Evolutionary conservation across 768 basidiomycete genomes (phyloP).

Genomic region (Brasilioporus rufonigricans): DNA sequence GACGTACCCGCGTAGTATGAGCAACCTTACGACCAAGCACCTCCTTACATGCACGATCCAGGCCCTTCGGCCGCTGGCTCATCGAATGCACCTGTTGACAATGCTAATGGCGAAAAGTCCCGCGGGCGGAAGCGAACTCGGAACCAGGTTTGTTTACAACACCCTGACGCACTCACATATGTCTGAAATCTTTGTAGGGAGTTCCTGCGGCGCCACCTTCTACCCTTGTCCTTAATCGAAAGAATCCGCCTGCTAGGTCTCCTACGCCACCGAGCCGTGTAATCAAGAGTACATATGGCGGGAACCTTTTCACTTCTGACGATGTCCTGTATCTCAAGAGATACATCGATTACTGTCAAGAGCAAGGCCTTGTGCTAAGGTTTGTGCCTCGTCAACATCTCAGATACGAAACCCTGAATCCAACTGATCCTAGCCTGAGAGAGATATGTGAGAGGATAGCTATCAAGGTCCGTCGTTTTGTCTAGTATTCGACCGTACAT

Average conservation of each 20-base stretch:
- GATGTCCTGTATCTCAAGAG: slow-evolving; percentile 81
- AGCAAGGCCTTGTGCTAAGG: slow-evolving; percentile 82
- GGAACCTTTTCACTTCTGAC: slow-evolving; percentile 82
- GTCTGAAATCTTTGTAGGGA: slow-evolving; percentile 36
- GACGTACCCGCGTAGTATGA: slow-evolving; percentile 44
- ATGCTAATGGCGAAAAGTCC: slow-evolving; percentile 39
- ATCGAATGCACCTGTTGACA: slow-evolving; percentile 30
- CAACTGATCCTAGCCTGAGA: slow-evolving; percentile 39
- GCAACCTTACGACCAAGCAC: slow-evolving; percentile 52
- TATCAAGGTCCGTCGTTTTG: slow-evolving; percentile 54
- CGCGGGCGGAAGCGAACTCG: slow-evolving; percentile 72
- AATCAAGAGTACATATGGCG: slow-evolving; percentile 87
- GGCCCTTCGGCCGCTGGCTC: slow-evolving; percentile 45
- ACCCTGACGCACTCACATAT: neutral
- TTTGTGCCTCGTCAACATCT: slow-evolving; percentile 25
- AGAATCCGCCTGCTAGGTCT: slow-evolving; percentile 68
- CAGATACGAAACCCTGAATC: slow-evolving; percentile 28
- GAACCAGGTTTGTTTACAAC: slow-evolving; percentile 42
- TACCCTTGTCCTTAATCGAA: slow-evolving; percentile 62
- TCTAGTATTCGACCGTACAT: neutral
- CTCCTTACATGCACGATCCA: slow-evolving; percentile 56
- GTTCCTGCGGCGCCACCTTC: slow-evolving; percentile 66
- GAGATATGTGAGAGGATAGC: slow-evolving; percentile 89
- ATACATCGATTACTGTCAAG: slow-evolving; percentile 89
- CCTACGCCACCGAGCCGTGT: slow-evolving; percentile 82